Conservation (phyloP, 2,329 filamentous ascomycete genomes). For the Exserohilum turcica region DNA sequence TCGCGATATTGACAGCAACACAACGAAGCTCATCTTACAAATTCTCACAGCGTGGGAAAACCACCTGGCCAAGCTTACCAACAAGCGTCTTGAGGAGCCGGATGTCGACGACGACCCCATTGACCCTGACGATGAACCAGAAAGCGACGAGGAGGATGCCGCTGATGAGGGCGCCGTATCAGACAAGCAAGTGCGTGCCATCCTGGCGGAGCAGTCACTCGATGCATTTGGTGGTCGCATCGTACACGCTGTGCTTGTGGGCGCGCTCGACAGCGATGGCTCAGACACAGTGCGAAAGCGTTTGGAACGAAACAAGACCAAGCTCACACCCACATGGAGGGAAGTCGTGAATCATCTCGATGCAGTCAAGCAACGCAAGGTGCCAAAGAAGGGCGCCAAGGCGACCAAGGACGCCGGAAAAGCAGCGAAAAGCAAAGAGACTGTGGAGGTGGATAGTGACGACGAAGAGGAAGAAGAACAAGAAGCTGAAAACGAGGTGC, state of each 20-base stretch:
- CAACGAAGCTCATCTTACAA: slow-evolving; percentile 69
- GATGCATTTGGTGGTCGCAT: slow-evolving; percentile 86
- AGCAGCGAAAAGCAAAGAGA: slow-evolving; percentile 49
- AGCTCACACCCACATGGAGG: slow-evolving; percentile 82
- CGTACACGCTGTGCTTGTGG: slow-evolving; percentile 77
- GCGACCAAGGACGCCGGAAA: slow-evolving; percentile 48
- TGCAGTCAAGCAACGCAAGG: slow-evolving; percentile 53
- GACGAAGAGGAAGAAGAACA: slow-evolving; percentile 40
- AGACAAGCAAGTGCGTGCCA: slow-evolving; percentile 64
- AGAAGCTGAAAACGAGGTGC: slow-evolving; percentile 30
- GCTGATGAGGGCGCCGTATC: slow-evolving; percentile 49
- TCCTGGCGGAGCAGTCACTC: slow-evolving; percentile 81
- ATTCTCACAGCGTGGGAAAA: slow-evolving; percentile 81
- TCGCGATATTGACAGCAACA: slow-evolving; percentile 69
- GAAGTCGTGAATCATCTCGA: slow-evolving; percentile 84
- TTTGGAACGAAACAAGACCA: slow-evolving; percentile 77
- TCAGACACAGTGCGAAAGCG: slow-evolving; percentile 66
- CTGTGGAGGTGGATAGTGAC: slow-evolving; percentile 42
- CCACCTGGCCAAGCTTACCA: slow-evolving; percentile 55
- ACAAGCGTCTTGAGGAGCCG: slow-evolving; percentile 48
- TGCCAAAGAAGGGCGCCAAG: slow-evolving; percentile 32
- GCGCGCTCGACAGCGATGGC: slow-evolving; percentile 67
- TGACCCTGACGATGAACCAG: slow-evolving; percentile 68
- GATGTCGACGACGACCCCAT: slow-evolving; percentile 75
- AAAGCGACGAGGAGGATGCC: slow-evolving; percentile 62